Base-by-base conservation (phyloP, 805 yeast genomes). In the Vanderwaltozyma polyspora region DNA sequence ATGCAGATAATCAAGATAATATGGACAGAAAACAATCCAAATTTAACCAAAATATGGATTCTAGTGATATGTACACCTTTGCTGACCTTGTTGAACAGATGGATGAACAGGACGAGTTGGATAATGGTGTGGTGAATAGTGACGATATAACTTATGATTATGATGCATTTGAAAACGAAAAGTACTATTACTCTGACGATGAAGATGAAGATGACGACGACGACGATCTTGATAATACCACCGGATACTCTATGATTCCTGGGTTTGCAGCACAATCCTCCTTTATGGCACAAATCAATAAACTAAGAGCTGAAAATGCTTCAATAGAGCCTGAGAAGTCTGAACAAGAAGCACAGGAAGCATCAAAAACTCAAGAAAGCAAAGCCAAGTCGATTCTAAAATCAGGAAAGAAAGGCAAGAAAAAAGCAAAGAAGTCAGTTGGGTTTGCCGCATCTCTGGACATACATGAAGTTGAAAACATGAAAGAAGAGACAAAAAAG, bases 401-500 rank as follows among this genome's bases (percentile, higher is more conserved):
- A 15, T 5, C 13, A 9, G n/a, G 13, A 28, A 31, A 22, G 16
- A 23, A 33, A 13, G n/a, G 28, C 6, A 27, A 29, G 18, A 35
- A 36, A 3, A 45, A 45, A 25, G 40, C 35, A 10, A 47, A 46
- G 33, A 58, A 56, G 32, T 37, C 35, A 28, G 60, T 58, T 26
- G 52, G 56, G 3, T 58, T 58, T 40, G 63, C 62, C 2, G 28
- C 46, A 4, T 33, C 39, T n/a, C 42, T 57, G 8, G 57, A 56
- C 36, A 47, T 58, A 15, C 45, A 45, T 34, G 60, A 56, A 37
- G 52, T 58, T 13, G 59, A 56, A 35, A 57, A 43, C 36, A 35
- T 52, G 19, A 58, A 58, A 33, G 42, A 43, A 9, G 59, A 52
- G 27, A 58, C 55, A 6, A 51, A 41, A 38, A 38, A 39, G 8